Evolutionary conservation across 2,329 filamentous ascomycete species (phyloP).

Genomic region (Xylariales sp.): DNA sequence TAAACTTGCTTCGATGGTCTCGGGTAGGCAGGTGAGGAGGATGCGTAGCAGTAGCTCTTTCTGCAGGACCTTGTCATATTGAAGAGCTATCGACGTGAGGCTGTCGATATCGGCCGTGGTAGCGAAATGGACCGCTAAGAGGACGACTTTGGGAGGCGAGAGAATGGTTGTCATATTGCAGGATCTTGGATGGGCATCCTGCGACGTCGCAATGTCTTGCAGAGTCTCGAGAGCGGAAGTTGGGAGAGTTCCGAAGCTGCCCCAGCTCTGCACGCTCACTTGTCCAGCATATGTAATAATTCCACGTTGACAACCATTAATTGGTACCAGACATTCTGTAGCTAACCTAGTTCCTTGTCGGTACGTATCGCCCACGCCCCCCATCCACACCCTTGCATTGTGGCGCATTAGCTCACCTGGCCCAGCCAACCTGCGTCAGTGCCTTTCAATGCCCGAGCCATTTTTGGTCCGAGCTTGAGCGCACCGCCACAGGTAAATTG

Average conservation of each 20-base stretch:
- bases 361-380: too few relatives aligned
- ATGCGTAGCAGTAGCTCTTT: slow-evolving; percentile 66
- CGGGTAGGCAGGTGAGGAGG: slow-evolving; percentile 72
- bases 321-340: too few relatives aligned
- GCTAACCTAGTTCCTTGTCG: too few relatives aligned
- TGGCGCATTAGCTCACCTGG: too few relatives aligned
- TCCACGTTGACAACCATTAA: slow-evolving; percentile 4
- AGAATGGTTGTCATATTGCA: slow-evolving; percentile 36
- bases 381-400: too few relatives aligned
- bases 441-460: background rate
- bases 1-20: slow-evolving; percentile 57
- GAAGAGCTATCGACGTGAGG: slow-evolving; percentile 54
- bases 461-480: slow-evolving; percentile 6
- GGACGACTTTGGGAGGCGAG: slow-evolving; percentile 63
- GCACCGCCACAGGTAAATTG: slow-evolving; percentile 3
- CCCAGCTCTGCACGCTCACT: too few relatives aligned
- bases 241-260: too few relatives aligned
- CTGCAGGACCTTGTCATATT: slow-evolving; percentile 52
- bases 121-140: slow-evolving; percentile 69
- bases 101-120: slow-evolving; percentile 60
- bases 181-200: too few relatives aligned
- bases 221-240: too few relatives aligned
- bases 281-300: too few relatives aligned
- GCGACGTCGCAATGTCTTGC: too few relatives aligned
- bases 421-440: too few relatives aligned